Evolutionary conservation across 1,284 basidiomycete species (phyloP).

Genomic region (Inonotus hispidus): DNA sequence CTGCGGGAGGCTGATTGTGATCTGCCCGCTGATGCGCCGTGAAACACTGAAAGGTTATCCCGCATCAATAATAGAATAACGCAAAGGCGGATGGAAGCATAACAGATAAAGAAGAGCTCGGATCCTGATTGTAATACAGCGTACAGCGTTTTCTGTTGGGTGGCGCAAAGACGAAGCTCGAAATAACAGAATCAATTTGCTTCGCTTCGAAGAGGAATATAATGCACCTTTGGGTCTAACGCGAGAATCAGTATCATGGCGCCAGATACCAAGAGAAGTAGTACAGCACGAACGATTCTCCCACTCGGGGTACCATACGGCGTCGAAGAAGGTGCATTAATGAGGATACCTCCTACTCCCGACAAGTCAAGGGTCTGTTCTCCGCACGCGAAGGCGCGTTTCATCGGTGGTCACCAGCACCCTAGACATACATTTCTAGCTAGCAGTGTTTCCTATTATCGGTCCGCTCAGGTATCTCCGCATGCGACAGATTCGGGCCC

Average conservation of each 20-base stretch:
- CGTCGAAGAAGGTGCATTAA: neutral
- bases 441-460: too few relatives aligned
- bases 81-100: neutral
- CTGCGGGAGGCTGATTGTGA: neutral
- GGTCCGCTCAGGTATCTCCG: too few relatives aligned
- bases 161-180: neutral
- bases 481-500: too few relatives aligned
- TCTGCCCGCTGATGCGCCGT: neutral
- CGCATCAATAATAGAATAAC: neutral
- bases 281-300: neutral
- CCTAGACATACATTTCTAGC: neutral
- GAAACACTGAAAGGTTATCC: neutral
- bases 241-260: neutral
- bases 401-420: neutral
- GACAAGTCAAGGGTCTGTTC: neutral
- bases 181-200: too few relatives aligned
- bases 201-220: too few relatives aligned
- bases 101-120: neutral
- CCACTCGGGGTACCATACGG: neutral
- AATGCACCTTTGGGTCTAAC: too few relatives aligned
- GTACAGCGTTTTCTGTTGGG: neutral
- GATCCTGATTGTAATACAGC: neutral
- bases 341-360: neutral
- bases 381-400: neutral
- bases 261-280: neutral